A percentile compares a stretch with the other conserved stretches of the same genome.
These are phyloP conservation scores for Kregervanrija fluxuum DNA, from an alignment of 805 yeast genomes.

Conservation along the genomic window DNA sequence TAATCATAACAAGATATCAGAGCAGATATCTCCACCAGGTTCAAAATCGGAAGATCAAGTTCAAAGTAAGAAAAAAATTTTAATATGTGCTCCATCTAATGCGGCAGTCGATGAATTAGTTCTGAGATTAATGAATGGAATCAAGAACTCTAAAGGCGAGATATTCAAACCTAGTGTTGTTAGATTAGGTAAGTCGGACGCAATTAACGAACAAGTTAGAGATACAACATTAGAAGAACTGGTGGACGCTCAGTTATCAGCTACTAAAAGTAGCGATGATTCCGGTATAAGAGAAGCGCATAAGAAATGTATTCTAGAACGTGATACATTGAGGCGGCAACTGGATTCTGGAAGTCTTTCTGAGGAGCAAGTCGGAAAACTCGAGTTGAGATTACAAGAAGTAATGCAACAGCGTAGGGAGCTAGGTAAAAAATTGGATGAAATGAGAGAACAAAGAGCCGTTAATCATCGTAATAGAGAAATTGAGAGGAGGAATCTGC, in stretches of 20 bases:
- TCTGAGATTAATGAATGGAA: constrained; percentile 70
- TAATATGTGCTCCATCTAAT: constrained; percentile 96
- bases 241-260: constrained; percentile 55
- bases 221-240: constrained; percentile 81
- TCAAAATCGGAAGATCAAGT: constrained; percentile 1
- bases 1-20: constrained; percentile 1
- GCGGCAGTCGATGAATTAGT: constrained; percentile 98
- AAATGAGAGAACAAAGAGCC: constrained; percentile 65
- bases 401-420: constrained; percentile 58
- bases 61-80: constrained; percentile 42
- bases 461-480: constrained; percentile 70
- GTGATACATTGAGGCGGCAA: constrained; percentile 46
- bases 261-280: constrained; percentile 33
- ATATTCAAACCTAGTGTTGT: constrained; percentile 60
- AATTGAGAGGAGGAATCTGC: constrained; percentile 66
- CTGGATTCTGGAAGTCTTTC: constrained; percentile 21
- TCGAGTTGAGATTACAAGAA: constrained; percentile 46
- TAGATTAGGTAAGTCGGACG: constrained; percentile 86
- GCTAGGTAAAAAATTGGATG: constrained; percentile 68
- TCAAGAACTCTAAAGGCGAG: constrained; percentile 47
- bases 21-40: constrained; percentile 10
- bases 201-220: constrained; percentile 71
- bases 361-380: constrained; percentile 37
- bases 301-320: constrained; percentile 44
- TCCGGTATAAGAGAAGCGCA: constrained; percentile 43